A percentile compares a stretch with the other conserved stretches of the same genome.
Conservation (phyloP, 805 yeast species). For the Lipomyces yamadae region DNA sequence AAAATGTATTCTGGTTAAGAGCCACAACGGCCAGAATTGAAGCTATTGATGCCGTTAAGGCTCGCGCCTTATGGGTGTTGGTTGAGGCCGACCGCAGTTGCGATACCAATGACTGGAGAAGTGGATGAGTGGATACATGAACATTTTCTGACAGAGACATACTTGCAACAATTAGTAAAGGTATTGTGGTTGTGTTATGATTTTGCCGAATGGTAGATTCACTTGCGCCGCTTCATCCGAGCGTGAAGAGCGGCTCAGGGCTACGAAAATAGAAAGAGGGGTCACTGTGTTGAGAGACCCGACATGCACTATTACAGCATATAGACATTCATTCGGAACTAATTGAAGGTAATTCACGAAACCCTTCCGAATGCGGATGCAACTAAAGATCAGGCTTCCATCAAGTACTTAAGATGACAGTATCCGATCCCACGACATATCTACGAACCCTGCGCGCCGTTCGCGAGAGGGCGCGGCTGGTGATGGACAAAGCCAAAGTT, state of each 20-base stretch:
- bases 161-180: not conserved
- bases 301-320: no score
- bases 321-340: no score
- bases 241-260: not conserved
- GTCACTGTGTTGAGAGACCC: no score
- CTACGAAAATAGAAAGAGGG: not conserved
- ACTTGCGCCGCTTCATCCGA: no score
- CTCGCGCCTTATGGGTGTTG: conserved; percentile 33
- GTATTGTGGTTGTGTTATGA: not conserved
- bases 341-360: not conserved
- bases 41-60: conserved; percentile 38
- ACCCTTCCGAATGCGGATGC: not conserved
- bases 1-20: conserved; percentile 31
- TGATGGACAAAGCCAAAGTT: conserved; percentile 50
- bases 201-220: no score
- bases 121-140: conserved; percentile 40
- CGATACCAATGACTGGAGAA: conserved; percentile 40
- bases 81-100: conserved; percentile 39
- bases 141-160: conserved; percentile 29
- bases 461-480: conserved; percentile 56
- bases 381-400: no score
- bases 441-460: conserved; percentile 60
- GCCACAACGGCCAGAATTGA: conserved; percentile 43
- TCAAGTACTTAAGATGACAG: not conserved
- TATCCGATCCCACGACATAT: conserved; percentile 40